Conservation (phyloP, 352 stramenopile genomes). For the Pythium sp. region DNA sequence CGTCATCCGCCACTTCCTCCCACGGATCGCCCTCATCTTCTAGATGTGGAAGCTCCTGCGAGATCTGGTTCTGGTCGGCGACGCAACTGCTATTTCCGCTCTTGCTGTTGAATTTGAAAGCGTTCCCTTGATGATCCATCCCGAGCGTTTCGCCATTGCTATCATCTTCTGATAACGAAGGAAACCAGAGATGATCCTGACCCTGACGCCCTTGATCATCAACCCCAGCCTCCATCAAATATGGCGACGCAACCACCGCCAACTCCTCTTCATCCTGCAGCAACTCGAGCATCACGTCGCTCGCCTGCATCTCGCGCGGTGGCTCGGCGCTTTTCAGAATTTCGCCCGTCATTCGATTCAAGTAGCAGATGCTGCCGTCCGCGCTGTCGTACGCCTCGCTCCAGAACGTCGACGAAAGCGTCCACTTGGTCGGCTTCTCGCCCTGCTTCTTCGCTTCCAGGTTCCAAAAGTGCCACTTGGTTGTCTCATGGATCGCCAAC, state of each 20-base stretch:
- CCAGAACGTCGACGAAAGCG: slow-evolving; percentile 64
- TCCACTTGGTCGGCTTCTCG: slow-evolving; percentile 43
- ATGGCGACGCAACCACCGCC: neutral
- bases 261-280: slow-evolving; percentile 28
- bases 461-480: slow-evolving; percentile 85
- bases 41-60: neutral
- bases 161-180: neutral
- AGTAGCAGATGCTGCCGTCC: slow-evolving; percentile 62
- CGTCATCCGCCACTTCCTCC: slow-evolving; percentile 71
- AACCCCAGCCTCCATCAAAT: neutral
- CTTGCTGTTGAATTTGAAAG: neutral
- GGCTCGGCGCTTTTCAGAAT: slow-evolving; percentile 45
- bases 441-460: slow-evolving; percentile 34
- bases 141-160: neutral
- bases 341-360: slow-evolving; percentile 69
- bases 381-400: slow-evolving; percentile 66
- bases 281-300: slow-evolving; percentile 69
- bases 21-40: slow-evolving; percentile 24
- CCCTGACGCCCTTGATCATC: neutral
- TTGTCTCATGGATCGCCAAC: slow-evolving; percentile 57
- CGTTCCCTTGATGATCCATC: neutral
- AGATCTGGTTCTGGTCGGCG: neutral
- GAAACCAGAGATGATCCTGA: neutral
- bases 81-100: neutral
- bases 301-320: slow-evolving; percentile 61